Percentiles rank a stretch among this genome's conserved stretches.
Conservation (phyloP, 192 early-diverging fungal genomes). For the Coemansia sp. region DNA sequence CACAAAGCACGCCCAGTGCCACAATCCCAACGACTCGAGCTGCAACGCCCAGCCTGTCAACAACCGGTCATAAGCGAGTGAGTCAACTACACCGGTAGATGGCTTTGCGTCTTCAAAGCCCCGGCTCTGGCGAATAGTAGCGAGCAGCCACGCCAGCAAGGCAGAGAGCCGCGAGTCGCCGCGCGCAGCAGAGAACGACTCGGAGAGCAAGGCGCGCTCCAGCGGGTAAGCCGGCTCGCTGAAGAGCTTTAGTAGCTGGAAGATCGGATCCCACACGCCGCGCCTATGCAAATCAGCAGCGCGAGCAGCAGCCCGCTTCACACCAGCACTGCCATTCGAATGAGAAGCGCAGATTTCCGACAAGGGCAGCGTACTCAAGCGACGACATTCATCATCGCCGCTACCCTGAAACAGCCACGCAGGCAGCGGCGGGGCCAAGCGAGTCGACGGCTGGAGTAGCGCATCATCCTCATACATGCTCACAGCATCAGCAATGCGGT, state of each 20-base stretch:
- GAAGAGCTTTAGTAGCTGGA: constrained; percentile 72
- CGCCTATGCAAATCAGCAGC: constrained; percentile 24
- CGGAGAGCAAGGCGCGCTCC: constrained; percentile 63
- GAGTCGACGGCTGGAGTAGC: background rate
- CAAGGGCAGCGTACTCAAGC: background rate
- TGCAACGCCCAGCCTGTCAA: constrained; percentile 66
- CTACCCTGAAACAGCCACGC: constrained; percentile 22
- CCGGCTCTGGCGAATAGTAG: constrained; percentile 43
- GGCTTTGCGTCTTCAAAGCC: constrained; percentile 51
- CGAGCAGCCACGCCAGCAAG: constrained; percentile 63
- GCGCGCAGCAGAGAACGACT: constrained; percentile 58
- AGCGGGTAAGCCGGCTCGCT: constrained; percentile 56
- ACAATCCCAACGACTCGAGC: constrained; percentile 74
- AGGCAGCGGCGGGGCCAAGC: constrained; percentile 42
- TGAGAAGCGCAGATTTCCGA: background rate
- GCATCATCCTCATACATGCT: constrained; percentile 15
- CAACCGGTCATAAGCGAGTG: constrained; percentile 55
- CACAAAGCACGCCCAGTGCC: constrained; percentile 85
- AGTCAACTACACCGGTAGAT: background rate
- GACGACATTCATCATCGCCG: background rate
- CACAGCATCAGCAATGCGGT: constrained; percentile 26
- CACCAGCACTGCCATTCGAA: background rate
- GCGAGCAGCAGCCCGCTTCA: background rate
- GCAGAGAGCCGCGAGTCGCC: constrained; percentile 72
- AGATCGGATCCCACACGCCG: constrained; percentile 64